Evolutionary conservation across 140 eudicot genomes (phyloP), one percentile per base, ranked within the genome.

Genomic region (Erigeron philadelphicus): DNA sequence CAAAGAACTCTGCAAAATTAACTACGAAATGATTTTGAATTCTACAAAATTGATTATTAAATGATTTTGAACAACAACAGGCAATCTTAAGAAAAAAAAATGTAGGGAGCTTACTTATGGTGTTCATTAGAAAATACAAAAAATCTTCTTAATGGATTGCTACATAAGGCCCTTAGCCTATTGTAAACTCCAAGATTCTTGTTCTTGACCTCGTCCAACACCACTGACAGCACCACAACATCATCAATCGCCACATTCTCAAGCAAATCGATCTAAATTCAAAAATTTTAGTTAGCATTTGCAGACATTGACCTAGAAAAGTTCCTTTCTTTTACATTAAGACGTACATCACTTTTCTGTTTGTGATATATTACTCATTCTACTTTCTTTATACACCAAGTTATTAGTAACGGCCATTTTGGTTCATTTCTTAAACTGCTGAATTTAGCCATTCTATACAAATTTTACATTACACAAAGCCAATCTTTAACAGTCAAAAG

Each of bases 211-310:
- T 92, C 98, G 2, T 88, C 90, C 81, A 92, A 61, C 73, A 92
- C 98, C 73, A 92, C 89, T 9, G 98, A 92, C 47, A 92, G 81
- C 84, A 92, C 88, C 78, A 91, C 96, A 49, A 91, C 97, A 65
- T 88, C 81, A 46, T 88, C 91, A 54, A 92, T 84, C 21, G 96
- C 98, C 19, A 90, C 78, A 74, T 88, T 92, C 79, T 92, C 98
- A 41, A 92, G 84, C 77, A 92, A 83, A 78, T 92, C 98, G 48
- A 92, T 92, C 98, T 92, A 66, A 74, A 65, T 23, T 50, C 18
- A 16, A 71, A 6, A 72, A 55, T 70, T 47, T 1, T 0, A 41
- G 13, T 54, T 60, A 50, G 70, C 43, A 61, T 61, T 15, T 66
- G 74, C 6, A 2, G 7, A 31, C 3, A 31, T 31, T 31, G 38